Evolutionary conservation across 768 basidiomycete species (phyloP).

Genomic region (Phallus indusiatus): DNA sequence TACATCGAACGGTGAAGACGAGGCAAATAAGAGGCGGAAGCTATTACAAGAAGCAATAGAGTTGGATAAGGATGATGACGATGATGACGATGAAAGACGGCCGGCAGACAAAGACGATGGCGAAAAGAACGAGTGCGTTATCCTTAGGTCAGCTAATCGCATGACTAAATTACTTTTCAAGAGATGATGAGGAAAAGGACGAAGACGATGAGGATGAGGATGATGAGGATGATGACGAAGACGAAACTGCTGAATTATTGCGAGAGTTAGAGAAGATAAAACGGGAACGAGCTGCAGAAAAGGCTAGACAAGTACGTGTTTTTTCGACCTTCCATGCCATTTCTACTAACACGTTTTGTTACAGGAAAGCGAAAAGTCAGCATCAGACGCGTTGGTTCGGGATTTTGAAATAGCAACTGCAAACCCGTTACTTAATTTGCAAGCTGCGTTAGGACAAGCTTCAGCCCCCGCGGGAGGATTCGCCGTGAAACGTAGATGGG

Average conservation of each 20-base stretch:
- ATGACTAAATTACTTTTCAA: background rate
- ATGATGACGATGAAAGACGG: conserved; percentile 40
- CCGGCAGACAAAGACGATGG: conserved; percentile 26
- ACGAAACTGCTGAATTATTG: conserved; percentile 87
- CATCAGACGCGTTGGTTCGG: conserved; percentile 45
- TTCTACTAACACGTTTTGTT: background rate
- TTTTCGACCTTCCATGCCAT: background rate
- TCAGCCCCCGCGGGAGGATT: conserved; percentile 78
- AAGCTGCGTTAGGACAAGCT: conserved; percentile 76
- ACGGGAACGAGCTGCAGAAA: conserved; percentile 90
- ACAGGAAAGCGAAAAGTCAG: conserved; percentile 68
- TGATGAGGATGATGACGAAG: conserved; percentile 60
- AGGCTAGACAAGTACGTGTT: conserved; percentile 43
- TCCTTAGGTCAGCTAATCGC: conserved; percentile 1
- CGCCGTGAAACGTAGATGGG: conserved; percentile 89
- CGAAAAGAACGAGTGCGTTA: conserved; percentile 15
- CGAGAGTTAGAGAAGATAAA: conserved; percentile 99
- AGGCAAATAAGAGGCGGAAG: conserved; percentile 74
- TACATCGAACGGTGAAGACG: conserved; percentile 36
- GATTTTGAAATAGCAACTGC: conserved; percentile 79
- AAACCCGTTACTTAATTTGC: conserved; percentile 86
- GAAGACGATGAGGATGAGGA: conserved; percentile 44
- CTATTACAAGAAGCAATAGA: conserved; percentile 78
- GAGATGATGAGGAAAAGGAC: conserved; percentile 9
- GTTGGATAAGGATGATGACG: conserved; percentile 84